A percentile compares a stretch with the other conserved stretches of the same genome.
These are phyloP conservation scores for Bromus sterilis DNA, from an alignment of 176 grass and related monocot species.

Conservation along the genomic window DNA sequence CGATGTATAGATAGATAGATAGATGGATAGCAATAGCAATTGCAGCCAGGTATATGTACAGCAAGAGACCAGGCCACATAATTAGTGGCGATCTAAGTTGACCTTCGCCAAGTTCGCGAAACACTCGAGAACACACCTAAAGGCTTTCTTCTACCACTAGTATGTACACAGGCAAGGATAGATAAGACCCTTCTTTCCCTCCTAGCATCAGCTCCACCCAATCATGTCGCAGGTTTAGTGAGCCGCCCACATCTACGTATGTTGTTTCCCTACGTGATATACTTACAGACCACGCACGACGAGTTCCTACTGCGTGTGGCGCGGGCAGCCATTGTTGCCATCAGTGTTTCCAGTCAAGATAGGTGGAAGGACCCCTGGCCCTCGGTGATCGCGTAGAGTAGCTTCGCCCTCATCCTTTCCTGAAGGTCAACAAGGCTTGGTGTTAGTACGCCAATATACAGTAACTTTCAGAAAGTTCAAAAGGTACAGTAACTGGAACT, in stretches of 20 bases:
- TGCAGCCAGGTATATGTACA: conserved; percentile 39
- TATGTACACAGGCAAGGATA: conserved; percentile 36
- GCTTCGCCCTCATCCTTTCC: conserved; percentile 63
- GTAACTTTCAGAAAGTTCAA: background rate
- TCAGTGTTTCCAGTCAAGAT: conserved; percentile 30
- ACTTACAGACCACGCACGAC: conserved; percentile 29
- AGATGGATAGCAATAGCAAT: background rate
- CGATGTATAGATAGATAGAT: background rate
- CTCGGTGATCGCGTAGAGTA: conserved; percentile 68
- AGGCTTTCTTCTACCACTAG: background rate
- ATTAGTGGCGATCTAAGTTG: background rate
- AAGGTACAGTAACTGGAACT: background rate
- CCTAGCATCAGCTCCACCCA: conserved; percentile 37
- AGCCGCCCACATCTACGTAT: conserved; percentile 27
- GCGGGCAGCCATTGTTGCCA: background rate
- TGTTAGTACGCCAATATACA: background rate
- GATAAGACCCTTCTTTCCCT: background rate
- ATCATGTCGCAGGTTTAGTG: conserved; percentile 2
- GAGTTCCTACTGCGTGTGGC: background rate
- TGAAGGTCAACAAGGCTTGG: conserved; percentile 11
- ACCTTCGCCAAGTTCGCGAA: conserved; percentile 11
- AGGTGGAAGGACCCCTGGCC: conserved; percentile 78
- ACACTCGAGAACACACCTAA: conserved; percentile 15
- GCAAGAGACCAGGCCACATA: background rate
- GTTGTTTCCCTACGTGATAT: conserved; percentile 26